These are phyloP conservation scores for Tirmania nivea DNA, from an alignment of 495 filamentous ascomycete genomes.

Conservation along the genomic window DNA sequence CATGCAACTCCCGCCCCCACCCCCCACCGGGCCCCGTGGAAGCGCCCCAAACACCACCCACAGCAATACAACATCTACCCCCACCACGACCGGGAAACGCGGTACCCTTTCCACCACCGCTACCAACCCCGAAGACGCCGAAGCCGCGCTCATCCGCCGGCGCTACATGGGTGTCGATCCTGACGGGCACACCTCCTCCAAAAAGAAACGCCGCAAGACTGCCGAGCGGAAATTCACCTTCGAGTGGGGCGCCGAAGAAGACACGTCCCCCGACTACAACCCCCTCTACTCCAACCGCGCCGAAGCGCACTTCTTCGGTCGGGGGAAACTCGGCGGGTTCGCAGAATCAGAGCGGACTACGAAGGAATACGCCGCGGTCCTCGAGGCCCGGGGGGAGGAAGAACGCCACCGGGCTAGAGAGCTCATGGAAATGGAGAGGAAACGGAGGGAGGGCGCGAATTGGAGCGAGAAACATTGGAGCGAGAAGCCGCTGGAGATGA, in stretches of 20 bases:
- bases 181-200: slow-evolving; percentile 64
- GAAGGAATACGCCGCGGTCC: slow-evolving; percentile 51
- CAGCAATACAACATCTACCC: no score
- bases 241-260: slow-evolving; percentile 92
- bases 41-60: no score
- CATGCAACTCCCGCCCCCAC: slow-evolving; percentile 12
- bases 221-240: slow-evolving; percentile 98
- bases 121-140: slow-evolving; percentile 39
- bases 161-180: slow-evolving; percentile 86
- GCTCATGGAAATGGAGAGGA: slow-evolving; percentile 72
- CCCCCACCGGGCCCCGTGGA: slow-evolving; percentile 8
- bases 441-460: slow-evolving; percentile 48
- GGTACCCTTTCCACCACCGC: slow-evolving; percentile 9
- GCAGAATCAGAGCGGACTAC: slow-evolving; percentile 50
- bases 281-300: slow-evolving; percentile 60
- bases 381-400: slow-evolving; percentile 66
- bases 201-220: slow-evolving; percentile 86
- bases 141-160: slow-evolving; percentile 55
- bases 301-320: slow-evolving; percentile 57
- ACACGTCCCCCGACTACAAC: slow-evolving; percentile 78
- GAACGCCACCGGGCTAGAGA: slow-evolving; percentile 56
- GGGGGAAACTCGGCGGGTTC: slow-evolving; percentile 65
- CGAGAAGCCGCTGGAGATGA: slow-evolving; percentile 82
- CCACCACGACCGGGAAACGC: slow-evolving; percentile 16
- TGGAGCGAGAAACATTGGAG: slow-evolving; percentile 86